These are phyloP conservation scores for Apiospora pterosperma DNA, from an alignment of 2,329 filamentous ascomycete species.

Conservation along the genomic window DNA sequence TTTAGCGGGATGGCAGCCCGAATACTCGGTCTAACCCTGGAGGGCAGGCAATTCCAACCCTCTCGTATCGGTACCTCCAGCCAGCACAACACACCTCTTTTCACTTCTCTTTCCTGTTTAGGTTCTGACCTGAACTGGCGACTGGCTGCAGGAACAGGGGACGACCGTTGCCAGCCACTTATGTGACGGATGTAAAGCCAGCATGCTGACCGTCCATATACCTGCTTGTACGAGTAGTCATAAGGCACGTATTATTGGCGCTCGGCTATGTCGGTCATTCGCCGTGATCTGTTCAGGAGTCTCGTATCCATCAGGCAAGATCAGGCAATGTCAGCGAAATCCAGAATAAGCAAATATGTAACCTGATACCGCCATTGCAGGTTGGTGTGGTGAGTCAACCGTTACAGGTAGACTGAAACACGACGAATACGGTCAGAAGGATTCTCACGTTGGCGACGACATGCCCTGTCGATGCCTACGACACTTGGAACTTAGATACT, in stretches of 20 bases:
- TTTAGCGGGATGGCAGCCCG: neutral
- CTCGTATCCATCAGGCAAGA: neutral
- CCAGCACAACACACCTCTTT: neutral
- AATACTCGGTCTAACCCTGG: neutral
- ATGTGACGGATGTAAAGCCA: no score
- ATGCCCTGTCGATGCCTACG: no score
- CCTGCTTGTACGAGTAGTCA: no score
- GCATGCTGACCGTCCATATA: no score
- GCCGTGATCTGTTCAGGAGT: neutral
- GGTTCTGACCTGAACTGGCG: neutral
- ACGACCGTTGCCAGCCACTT: neutral
- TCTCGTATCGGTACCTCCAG: neutral
- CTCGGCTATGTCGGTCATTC: neutral
- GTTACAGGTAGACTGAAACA: neutral
- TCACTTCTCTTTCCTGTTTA: neutral
- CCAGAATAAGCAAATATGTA: neutral
- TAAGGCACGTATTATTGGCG: neutral
- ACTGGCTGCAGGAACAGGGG: conserved; percentile 3
- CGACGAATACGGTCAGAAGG: neutral
- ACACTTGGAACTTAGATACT: no score
- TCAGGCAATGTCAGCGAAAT: neutral
- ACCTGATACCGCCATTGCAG: neutral
- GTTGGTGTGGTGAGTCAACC: neutral
- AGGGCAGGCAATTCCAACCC: neutral
- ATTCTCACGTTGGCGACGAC: no score